Conservation (phyloP, 2,329 filamentous ascomycete species). For the Sphaceloma murrayae region DNA sequence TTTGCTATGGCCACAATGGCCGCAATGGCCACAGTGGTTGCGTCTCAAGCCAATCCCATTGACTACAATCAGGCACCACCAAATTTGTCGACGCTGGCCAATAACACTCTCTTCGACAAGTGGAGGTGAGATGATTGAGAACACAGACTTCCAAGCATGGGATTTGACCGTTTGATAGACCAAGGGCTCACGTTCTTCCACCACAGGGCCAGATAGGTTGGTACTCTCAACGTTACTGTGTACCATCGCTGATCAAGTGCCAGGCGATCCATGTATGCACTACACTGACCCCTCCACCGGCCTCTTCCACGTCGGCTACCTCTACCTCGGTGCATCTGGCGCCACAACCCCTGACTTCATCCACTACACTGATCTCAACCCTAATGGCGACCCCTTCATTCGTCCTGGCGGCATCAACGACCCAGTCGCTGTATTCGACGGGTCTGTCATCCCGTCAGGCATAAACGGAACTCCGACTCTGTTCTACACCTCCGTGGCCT, state of each 20-base stretch:
- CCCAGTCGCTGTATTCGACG: conserved; percentile 38
- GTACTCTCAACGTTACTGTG: not conserved
- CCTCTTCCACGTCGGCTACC: conserved; percentile 38
- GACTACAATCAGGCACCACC: conserved; percentile 32
- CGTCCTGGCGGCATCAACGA: conserved; percentile 35
- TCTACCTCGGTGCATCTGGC: conserved; percentile 25
- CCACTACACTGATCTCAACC: conserved; percentile 34
- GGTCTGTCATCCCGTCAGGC: conserved; percentile 36
- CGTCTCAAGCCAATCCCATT: not conserved
- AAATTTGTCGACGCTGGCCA: conserved; percentile 33
- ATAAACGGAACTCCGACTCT: conserved; percentile 38
- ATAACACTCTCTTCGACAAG: conserved; percentile 24
- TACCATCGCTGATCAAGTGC: too few relatives aligned
- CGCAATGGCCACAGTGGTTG: too few relatives aligned
- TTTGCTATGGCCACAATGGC: not conserved
- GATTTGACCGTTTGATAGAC: too few relatives aligned
- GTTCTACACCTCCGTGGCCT: conserved; percentile 38
- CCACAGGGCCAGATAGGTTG: conserved; percentile 31
- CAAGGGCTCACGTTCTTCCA: conserved; percentile 34
- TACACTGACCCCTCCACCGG: conserved; percentile 38
- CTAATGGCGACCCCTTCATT: conserved; percentile 28
- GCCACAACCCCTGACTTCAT: conserved; percentile 37
- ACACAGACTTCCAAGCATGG: too few relatives aligned
- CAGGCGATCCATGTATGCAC: conserved; percentile 37
- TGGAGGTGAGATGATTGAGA: too few relatives aligned